Evolutionary conservation across 2,329 filamentous ascomycete genomes (phyloP), one percentile per base, ranked within the genome.

Genomic region (Aspergillus calidoustus): DNA sequence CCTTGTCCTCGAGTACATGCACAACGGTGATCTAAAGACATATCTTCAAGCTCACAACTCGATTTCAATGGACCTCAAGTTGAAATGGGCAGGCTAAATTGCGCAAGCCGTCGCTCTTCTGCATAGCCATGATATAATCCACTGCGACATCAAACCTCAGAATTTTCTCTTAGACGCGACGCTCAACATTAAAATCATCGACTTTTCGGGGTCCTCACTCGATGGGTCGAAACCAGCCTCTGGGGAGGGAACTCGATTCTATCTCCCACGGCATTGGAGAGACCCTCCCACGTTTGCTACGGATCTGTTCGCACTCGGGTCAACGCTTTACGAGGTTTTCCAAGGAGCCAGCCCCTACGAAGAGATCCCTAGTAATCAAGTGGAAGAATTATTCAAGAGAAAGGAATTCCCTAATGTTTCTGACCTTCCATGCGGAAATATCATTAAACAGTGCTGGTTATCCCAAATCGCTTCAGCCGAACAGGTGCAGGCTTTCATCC

Each of bases 101-200:
- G 68, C 74, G 34, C 70, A 77, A 66, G 76, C 71, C 9, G 59
- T 80, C 30, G 64, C 65, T 49, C 67, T 75, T 48, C 59, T 80
- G 31, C 79, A 81, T 69, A 69, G 64, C 11, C 70, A 71, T 60
- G 64, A 68, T n/a, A 71, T 79, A 15, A 72, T 80, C 62, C 78
- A 81, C 63, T 77, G 72, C 66, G 76, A 81, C 63, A 67, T 80
- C 31, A 72, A 74, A 63, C 76, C 77, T 3, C 73, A 71, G 53
- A 79, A 80, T 62, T 75, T 80, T 56, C 68, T 80, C 0, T 63
- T 80, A 19, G 74, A 79, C 62, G 63, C 66, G 23, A 50, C 67
- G 54, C 68, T 79, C 22, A 62, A 75, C 61, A 68, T 79, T 59
- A 70, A 71, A 57, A 76, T 81, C 57, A 73, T 72, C 64, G 55